Evolutionary conservation across 345 rosid species (phyloP), one percentile per base, ranked within the genome.

Genomic region (Cardamine chenopodiifolia): DNA sequence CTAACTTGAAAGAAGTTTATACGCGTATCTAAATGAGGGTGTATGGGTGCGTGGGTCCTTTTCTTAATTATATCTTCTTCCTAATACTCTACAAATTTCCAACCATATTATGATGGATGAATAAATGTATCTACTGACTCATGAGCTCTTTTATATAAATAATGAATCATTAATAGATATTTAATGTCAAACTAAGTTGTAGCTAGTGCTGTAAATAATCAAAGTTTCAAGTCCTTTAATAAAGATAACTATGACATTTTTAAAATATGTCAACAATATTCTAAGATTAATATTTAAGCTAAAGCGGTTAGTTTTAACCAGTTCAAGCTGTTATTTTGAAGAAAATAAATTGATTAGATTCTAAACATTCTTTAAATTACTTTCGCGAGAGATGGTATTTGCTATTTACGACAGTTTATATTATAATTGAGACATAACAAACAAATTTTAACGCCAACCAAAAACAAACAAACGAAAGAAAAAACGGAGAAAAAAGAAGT

Each of bases 1-100:
- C 59, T 66, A 74, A 66, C 47, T 23, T 74, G 37, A 56, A 66
- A 31, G 70, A 74, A 69, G 5, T 68, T 52, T 76, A 76, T 62
- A 54, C 40, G 63, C 39, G 12, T 59, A 61, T 53, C 58, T 29
- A 69, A 40, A 12, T 42, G 70, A 69, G 65, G 57, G 62, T 75
- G 72, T 34, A 28, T 56, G 40, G 55, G 62, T 64, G 61, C 59
- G 50, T 56, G 65, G 63, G 61, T 26, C 66, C 8, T 26, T 18
- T 68, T 42, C 70, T 61, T 75, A 49, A 59, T 49, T 67, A 63
- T 63, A 63, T 54, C 15, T 31, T 54, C 37, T 29, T 15, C 15
- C 17, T 58, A 44, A 45, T 47, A 69, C 17, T 61, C 45, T 64
- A 42, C 28, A 35, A 61, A n/a, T 74, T 28, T 39, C 55, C 62